These are phyloP conservation scores for Eutypa lata DNA, from an alignment of 2,329 filamentous ascomycete species.

Conservation along the genomic window DNA sequence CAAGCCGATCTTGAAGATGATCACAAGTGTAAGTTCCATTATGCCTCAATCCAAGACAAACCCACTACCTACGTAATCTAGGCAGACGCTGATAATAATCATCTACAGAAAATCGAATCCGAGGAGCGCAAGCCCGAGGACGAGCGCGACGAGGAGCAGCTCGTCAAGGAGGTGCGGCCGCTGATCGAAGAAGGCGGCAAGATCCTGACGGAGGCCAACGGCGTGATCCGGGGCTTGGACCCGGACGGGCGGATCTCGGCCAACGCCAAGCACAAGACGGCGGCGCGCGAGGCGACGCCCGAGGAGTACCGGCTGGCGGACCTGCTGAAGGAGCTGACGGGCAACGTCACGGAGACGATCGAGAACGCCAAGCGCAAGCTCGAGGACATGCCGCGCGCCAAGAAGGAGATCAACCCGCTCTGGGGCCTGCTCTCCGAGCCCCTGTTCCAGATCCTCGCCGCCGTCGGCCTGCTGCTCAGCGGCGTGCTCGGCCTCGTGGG, in stretches of 20 bases:
- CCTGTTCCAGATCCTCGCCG: slow-evolving; percentile 87
- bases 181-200: slow-evolving; percentile 82
- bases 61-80: no score
- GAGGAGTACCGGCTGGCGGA: slow-evolving; percentile 86
- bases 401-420: slow-evolving; percentile 90
- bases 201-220: slow-evolving; percentile 83
- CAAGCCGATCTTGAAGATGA: slow-evolving; percentile 81
- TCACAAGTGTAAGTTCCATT: slow-evolving; percentile 62
- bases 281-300: slow-evolving; percentile 70
- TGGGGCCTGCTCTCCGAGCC: slow-evolving; percentile 83
- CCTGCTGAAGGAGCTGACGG: slow-evolving; percentile 79
- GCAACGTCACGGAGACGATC: slow-evolving; percentile 76
- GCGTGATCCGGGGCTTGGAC: slow-evolving; percentile 81
- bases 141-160: slow-evolving; percentile 84
- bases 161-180: slow-evolving; percentile 82
- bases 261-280: slow-evolving; percentile 78
- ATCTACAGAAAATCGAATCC: slow-evolving; percentile 65
- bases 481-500: slow-evolving; percentile 86
- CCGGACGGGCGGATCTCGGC: slow-evolving; percentile 83
- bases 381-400: slow-evolving; percentile 86
- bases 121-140: slow-evolving; percentile 80
- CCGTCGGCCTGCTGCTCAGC: slow-evolving; percentile 76
- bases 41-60: no score
- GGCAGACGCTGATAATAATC: slow-evolving; percentile 28
- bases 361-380: slow-evolving; percentile 87